These are phyloP conservation scores for Chaetoceros tenuissimus DNA, from an alignment of 108 stramenopile species.

Conservation along the genomic window DNA sequence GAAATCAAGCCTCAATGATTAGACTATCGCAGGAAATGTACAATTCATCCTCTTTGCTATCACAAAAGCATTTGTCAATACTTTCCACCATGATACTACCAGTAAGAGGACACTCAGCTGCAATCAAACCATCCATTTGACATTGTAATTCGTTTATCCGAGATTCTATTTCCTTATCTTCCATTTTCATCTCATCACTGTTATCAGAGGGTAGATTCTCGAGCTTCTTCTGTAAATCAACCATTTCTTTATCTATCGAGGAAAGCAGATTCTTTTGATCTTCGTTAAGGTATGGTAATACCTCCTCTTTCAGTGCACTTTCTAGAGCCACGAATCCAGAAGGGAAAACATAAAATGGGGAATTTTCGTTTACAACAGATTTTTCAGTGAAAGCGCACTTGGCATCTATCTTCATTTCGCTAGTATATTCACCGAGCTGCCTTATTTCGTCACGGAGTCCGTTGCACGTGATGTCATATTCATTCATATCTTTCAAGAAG, in stretches of 20 bases:
- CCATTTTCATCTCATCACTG: slow-evolving; percentile 1
- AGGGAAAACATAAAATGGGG: slow-evolving; percentile 82
- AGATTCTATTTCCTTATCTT: slow-evolving; percentile 21
- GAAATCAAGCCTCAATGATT: background rate
- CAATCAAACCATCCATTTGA: slow-evolving; percentile 81
- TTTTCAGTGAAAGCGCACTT: slow-evolving; percentile 76
- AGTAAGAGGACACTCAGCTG: slow-evolving; percentile 82
- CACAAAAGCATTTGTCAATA: slow-evolving; percentile 50
- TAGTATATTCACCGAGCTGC: slow-evolving; percentile 43
- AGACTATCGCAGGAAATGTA: slow-evolving; percentile 7
- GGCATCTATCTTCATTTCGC: slow-evolving; percentile 56
- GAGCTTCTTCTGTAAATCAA: slow-evolving; percentile 18
- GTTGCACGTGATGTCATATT: slow-evolving; percentile 77
- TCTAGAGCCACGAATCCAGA: slow-evolving; percentile 75
- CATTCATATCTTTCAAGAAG: slow-evolving; percentile 77
- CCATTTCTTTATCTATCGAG: slow-evolving; percentile 45
- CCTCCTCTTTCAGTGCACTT: slow-evolving; percentile 54
- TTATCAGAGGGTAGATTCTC: background rate
- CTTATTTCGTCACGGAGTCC: slow-evolving; percentile 55
- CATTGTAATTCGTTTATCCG: slow-evolving; percentile 37
- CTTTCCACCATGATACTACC: slow-evolving; percentile 74
- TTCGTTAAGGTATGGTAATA: slow-evolving; percentile 63
- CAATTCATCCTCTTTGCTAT: slow-evolving; percentile 21
- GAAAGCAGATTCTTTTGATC: slow-evolving; percentile 43
- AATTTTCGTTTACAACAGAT: slow-evolving; percentile 44